Percentiles rank a stretch among this genome's conserved stretches.
These are phyloP conservation scores for Brassica incana DNA, from an alignment of 345 rosid genomes.

Conservation along the genomic window DNA sequence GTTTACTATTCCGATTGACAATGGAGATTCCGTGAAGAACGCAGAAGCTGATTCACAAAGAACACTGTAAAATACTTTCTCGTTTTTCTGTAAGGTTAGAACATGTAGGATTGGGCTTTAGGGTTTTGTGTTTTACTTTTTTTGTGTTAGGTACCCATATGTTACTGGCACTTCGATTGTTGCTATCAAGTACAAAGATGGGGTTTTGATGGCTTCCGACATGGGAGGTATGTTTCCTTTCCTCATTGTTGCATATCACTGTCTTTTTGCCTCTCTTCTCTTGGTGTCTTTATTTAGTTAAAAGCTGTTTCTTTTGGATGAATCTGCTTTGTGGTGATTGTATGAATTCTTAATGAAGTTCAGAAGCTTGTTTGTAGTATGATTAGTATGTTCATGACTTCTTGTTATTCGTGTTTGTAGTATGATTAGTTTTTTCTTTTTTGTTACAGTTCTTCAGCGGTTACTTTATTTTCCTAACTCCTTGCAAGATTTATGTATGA, in stretches of 20 bases:
- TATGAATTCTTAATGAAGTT: neutral
- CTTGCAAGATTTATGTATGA: neutral
- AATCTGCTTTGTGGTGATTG: neutral
- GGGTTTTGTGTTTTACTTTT: slow-evolving; percentile 7
- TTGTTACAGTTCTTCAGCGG: neutral
- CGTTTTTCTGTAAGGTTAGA: neutral
- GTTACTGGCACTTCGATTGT: slow-evolving; percentile 95
- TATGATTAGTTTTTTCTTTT: no score
- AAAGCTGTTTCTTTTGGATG: neutral
- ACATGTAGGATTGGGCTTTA: neutral
- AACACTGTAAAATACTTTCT: slow-evolving; percentile 28
- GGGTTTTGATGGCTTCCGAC: slow-evolving; percentile 94
- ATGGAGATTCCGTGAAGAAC: slow-evolving; percentile 35
- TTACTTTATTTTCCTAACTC: neutral
- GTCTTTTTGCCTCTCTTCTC: slow-evolving; percentile 10
- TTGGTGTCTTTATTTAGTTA: neutral
- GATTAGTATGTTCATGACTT: no score
- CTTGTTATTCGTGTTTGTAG: no score
- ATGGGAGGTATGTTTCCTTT: slow-evolving; percentile 67
- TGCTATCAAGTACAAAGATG: slow-evolving; percentile 93
- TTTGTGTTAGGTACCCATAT: slow-evolving; percentile 63
- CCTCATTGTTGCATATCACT: neutral
- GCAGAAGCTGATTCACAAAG: slow-evolving; percentile 48
- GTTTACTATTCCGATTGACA: slow-evolving; percentile 17
- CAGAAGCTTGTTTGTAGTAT: neutral